Evolutionary conservation across 768 basidiomycete genomes (phyloP).

Genomic region (Suillus subalutaceus): DNA sequence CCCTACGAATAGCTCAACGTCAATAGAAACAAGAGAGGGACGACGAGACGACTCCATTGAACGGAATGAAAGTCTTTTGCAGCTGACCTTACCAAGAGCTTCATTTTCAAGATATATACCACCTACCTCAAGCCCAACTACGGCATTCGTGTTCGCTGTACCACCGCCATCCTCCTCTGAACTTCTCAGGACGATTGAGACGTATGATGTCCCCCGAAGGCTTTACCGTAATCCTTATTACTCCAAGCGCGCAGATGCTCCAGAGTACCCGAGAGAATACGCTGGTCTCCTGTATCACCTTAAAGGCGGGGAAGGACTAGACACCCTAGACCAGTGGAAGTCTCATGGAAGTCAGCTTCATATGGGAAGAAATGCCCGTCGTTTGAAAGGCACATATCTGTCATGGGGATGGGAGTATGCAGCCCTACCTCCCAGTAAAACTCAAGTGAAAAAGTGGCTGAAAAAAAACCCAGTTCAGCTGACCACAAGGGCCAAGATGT

Average conservation of each 20-base stretch:
- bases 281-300: slow-evolving; percentile 77
- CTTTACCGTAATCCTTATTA: slow-evolving; percentile 83
- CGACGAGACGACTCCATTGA: neutral
- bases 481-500: slow-evolving; percentile 26
- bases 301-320: slow-evolving; percentile 62
- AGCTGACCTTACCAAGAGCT: neutral
- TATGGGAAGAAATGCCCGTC: slow-evolving; percentile 5
- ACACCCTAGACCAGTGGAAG: slow-evolving; percentile 64
- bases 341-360: slow-evolving; percentile 12
- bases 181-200: slow-evolving; percentile 47
- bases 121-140: slow-evolving; percentile 14
- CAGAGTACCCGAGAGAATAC: slow-evolving; percentile 71
- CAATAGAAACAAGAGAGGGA: slow-evolving; percentile 7
- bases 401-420: slow-evolving; percentile 84
- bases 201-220: slow-evolving; percentile 53
- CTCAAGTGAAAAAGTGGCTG: slow-evolving; percentile 60
- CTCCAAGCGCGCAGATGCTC: slow-evolving; percentile 70
- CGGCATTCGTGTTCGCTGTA: slow-evolving; percentile 46
- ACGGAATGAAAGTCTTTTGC: neutral
- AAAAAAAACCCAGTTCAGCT: slow-evolving; percentile 24
- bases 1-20: slow-evolving; percentile 20
- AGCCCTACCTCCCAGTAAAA: slow-evolving; percentile 62
- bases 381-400: slow-evolving; percentile 28
- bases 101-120: neutral
- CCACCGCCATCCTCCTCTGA: slow-evolving; percentile 54